Percentiles rank a stretch among this genome's conserved stretches.
Conservation (phyloP, 176 grass and related monocot genomes). For the Phoenix roebelenii region DNA sequence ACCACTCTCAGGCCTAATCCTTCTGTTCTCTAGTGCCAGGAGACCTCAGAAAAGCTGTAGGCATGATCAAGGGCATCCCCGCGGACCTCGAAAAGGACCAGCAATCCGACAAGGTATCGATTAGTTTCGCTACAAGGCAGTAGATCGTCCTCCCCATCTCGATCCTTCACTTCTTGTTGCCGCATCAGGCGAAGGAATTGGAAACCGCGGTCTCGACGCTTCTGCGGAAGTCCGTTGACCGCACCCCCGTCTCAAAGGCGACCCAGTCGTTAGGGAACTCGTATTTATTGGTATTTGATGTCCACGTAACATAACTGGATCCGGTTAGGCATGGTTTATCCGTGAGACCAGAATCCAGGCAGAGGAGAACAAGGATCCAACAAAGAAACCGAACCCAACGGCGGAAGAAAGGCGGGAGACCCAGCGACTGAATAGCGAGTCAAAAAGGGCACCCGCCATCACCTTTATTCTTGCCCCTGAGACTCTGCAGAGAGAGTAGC, state of each 20-base stretch:
- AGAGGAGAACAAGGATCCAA: too few species aligned
- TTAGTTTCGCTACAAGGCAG: neutral
- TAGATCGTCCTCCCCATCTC: slow-evolving; percentile 2
- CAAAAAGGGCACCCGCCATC: too few species aligned
- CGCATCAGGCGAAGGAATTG: slow-evolving; percentile 44
- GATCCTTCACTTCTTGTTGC: neutral
- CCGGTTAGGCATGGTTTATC: too few species aligned
- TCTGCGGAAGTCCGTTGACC: slow-evolving; percentile 49
- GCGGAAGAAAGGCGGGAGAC: too few species aligned
- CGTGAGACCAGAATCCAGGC: too few species aligned
- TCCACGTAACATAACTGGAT: too few species aligned
- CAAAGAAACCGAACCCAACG: too few species aligned
- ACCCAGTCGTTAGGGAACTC: slow-evolving; percentile 28
- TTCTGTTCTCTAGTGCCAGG: slow-evolving; percentile 26
- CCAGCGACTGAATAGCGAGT: too few species aligned
- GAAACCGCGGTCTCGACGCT: slow-evolving; percentile 21
- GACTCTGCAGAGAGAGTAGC: too few species aligned
- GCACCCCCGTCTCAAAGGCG: slow-evolving; percentile 35
- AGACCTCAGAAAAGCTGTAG: slow-evolving; percentile 54
- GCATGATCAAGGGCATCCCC: slow-evolving; percentile 45
- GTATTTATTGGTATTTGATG: slow-evolving; percentile 10
- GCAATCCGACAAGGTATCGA: slow-evolving; percentile 33
- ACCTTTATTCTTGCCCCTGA: too few species aligned
- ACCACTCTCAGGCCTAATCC: neutral
- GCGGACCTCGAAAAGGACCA: slow-evolving; percentile 53